Percentiles rank a stretch among this genome's conserved stretches.
phyloP scores from a whole-genome alignment of 352 stramenopile species.

The Phytophthora hybrid region DNA sequence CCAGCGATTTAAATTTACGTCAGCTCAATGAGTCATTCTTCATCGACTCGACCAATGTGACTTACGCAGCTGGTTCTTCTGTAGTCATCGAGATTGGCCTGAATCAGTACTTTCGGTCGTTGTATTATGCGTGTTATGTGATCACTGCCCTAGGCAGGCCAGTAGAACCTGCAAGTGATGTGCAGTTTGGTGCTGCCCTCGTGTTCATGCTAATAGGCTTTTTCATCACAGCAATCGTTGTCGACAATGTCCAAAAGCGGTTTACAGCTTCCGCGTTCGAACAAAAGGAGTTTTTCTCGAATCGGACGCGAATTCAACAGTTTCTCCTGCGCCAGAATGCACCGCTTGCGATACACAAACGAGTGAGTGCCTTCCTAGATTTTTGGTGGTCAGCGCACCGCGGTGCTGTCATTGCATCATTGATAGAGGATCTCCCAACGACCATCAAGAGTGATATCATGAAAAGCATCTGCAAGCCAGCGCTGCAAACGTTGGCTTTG shows the following conservation, averaged over 20 bases:
- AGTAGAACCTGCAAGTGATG: constrained; percentile 61
- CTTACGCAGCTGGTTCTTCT: constrained; percentile 32
- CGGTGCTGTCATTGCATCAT: constrained; percentile 63
- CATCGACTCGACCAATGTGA: constrained; percentile 26
- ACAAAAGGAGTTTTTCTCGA: constrained; percentile 78
- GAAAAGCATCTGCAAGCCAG: constrained; percentile 66
- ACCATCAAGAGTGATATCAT: constrained; percentile 71
- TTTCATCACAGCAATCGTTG: constrained; percentile 75
- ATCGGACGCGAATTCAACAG: constrained; percentile 64
- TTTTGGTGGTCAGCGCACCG: constrained; percentile 82
- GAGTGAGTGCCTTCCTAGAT: constrained; percentile 74
- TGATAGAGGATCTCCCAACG: constrained; percentile 65
- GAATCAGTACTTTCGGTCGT: constrained; percentile 68
- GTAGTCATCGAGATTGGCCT: constrained; percentile 36
- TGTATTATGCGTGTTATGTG: constrained; percentile 74
- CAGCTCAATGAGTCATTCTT: constrained; percentile 50
- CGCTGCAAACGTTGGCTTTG: constrained; percentile 59
- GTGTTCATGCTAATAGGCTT: constrained; percentile 80
- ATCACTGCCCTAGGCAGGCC: constrained; percentile 54
- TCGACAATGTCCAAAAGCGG: constrained; percentile 82
- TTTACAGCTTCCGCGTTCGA: constrained; percentile 79
- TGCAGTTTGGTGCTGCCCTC: constrained; percentile 59
- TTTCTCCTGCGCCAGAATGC: constrained; percentile 75
- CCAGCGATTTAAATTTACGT: constrained; percentile 51
- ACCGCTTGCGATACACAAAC: constrained; percentile 62